Evolutionary conservation across 192 early-diverging fungal genomes (phyloP), one percentile per base, ranked within the genome.

Genomic region (Coemansia sp.): DNA sequence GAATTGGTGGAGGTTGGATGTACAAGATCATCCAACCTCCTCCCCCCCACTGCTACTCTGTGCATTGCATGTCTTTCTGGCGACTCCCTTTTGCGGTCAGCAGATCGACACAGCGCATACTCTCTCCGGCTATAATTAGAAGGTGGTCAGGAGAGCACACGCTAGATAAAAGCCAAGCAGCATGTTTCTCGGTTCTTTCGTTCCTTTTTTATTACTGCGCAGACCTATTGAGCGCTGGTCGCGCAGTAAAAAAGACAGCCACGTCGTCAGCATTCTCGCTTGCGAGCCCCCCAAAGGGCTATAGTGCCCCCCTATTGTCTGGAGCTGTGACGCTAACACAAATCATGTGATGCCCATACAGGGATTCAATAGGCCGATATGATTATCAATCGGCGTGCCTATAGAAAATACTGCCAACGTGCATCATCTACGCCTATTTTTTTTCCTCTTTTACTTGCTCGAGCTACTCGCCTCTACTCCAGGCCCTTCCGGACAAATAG

Each of bases 41-140:
- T 42, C 42, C 14, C 22, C 24, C 19, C 39, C 7, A 40, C 39
- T 2, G 15, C 39, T 40, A 40, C 39, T 8, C n/a, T n/a, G n/a
- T n/a, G n/a, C n/a, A n/a, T n/a, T 12, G 47, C 47, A 51, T 25
- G 51, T 57, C 64, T 60, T 76, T 76, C 47, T 32, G 36, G 22
- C 42, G 8, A 47, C 46, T 11, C 6, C 22, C 45, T 47, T n/a
- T 11, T 47, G n/a, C 45, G 14, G 45, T 47, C 45, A 47, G 45
- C 45, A 47, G 22, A 35, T 15, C 3, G 29, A 31, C 31, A 31
- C 31, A 57, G 31, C 27, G 15, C 15, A 29, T 12, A 57, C 19
- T 31, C 54, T 57, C 31, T 27, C 0, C 31, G 17, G 2, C 54
- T 57, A 35, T 35, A 35, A 35, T 35, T 35, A 35, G 32, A 35